phyloP scores from a whole-genome alignment of 495 filamentous ascomycete species.

The Neurospora africana region DNA sequence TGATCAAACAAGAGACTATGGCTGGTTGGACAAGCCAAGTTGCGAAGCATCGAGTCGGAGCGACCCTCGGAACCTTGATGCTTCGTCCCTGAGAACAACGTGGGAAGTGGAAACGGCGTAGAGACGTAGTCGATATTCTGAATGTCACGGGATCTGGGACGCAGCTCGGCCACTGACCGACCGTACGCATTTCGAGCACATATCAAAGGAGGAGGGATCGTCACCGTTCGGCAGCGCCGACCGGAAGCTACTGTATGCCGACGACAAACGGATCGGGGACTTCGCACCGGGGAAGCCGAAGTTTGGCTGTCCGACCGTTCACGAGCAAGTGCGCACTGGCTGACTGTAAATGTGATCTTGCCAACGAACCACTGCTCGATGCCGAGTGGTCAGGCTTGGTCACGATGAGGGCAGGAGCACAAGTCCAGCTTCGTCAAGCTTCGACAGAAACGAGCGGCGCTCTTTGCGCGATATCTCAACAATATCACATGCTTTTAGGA shows the following conservation, averaged over 20 bases:
- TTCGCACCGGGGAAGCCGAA: not conserved
- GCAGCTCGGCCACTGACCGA: not conserved
- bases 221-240: not conserved
- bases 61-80: not conserved
- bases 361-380: not conserved
- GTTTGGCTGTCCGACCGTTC: not conserved
- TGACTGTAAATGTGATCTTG: not conserved
- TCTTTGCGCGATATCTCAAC: not conserved
- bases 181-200: not conserved
- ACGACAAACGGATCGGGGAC: not conserved
- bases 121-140: not conserved
- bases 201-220: not conserved
- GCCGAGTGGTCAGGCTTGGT: not conserved
- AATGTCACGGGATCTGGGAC: not conserved
- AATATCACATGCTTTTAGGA: not conserved
- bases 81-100: not conserved
- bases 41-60: not conserved
- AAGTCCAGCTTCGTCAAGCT: not conserved
- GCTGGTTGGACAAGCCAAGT: not conserved
- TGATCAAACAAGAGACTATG: not conserved
- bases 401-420: not conserved
- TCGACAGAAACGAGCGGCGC: too few relatives aligned
- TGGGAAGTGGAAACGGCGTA: not conserved
- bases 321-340: not conserved
- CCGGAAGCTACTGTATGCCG: not conserved